Evolutionary conservation across 2,329 filamentous ascomycete species (phyloP), one percentile per base, ranked within the genome.

Genomic region (Colletotrichum gloeosporioides): DNA sequence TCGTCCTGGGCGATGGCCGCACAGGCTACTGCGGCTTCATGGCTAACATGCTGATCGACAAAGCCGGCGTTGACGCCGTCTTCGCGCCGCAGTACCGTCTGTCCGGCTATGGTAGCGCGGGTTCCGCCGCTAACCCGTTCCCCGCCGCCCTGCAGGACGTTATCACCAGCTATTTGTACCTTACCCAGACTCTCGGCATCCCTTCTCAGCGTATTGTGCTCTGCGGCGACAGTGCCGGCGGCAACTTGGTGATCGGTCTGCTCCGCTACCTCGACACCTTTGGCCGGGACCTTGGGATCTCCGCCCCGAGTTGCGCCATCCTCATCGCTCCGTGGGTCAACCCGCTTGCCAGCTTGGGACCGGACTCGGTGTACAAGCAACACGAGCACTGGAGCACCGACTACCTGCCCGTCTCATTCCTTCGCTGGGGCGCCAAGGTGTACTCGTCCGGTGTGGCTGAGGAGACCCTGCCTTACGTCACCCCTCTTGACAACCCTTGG

Each of bases 221-320:
- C 5, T 83, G 82, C 9, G 83, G 83, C 32, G 83, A 84, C 78
- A 83, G 82, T 8, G 82, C 83, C 0, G 83, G 83, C 8, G 83
- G 73, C 1, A 83, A 82, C 64, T 77, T 84, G 3, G 82, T 78
- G 3, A 69, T 84, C 36, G 82, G 71, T 3, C 77, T 85, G 29
- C 77, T 84, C 18, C 81, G 83, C 5, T 85, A 84, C 67, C 80
- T 84, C 55, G 57, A 69, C 16, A 44, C 27, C 8, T 69, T 53
- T 18, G 65, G 65, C 6, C 27, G 7, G 8, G 71, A 73, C 29
- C 39, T 69, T 13, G 65, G 65, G 2, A 16, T 69, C 3, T 15
- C 55, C 1, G 1, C 13, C 8, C 71, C 65, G 15, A 39, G 55
- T 16, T 69, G 36, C 36, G 71, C 65, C 12, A 55, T 73, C 2